Base-by-base conservation (phyloP, 2,329 filamentous ascomycete genomes). In the Ophiosphaerella narmari region DNA sequence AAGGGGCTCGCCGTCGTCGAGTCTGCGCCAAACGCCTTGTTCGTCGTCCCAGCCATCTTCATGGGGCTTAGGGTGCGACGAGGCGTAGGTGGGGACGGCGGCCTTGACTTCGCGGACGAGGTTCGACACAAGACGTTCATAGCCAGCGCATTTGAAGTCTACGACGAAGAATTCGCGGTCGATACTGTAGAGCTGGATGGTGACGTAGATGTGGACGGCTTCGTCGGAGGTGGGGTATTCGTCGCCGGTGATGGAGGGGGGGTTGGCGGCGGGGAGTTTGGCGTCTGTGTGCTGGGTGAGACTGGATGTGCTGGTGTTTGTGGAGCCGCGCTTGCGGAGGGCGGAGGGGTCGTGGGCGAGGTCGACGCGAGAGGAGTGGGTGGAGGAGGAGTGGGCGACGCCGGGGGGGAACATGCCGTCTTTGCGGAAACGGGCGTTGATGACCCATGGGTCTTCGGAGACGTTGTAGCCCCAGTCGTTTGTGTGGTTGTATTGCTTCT, bases 101-200 rank as follows among this genome's bases (percentile, higher is more conserved):
- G 65, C 65, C 48, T 72, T 72, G 50, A 75, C 66, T 48, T 75
- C 73, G 43, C 70, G 69, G 7, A 75, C 71, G 39, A 79, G 68
- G 5, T 74, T 71, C 8, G 67, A 64, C 3, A 87, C 85, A 41
- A 93, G 87, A 47, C 94, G 90, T 77, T 99, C 94, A 75, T 99
- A 99, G 16, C 94, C 94, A 12, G 94, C 92, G 72, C 93, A 97
- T 72, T 97, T 97, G 80, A 99, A 99, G 73, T 99, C 94, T 41
- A 99, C 94, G 55, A 99, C 87, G 74, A 93, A 97, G 59, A 94
- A 93, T 47, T 90, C 88, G 50, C 86, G 86, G 72, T 97, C 93
- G 79, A 97, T 91, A 50, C 66, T 70, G 59, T 73, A 73, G 12
- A 73, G 64, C 43, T 73, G 94, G 57, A 99, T 97, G 59, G 96